Evolutionary conservation across 148 eudicot genomes (phyloP).

Genomic region (Heliosperma pusillum): DNA sequence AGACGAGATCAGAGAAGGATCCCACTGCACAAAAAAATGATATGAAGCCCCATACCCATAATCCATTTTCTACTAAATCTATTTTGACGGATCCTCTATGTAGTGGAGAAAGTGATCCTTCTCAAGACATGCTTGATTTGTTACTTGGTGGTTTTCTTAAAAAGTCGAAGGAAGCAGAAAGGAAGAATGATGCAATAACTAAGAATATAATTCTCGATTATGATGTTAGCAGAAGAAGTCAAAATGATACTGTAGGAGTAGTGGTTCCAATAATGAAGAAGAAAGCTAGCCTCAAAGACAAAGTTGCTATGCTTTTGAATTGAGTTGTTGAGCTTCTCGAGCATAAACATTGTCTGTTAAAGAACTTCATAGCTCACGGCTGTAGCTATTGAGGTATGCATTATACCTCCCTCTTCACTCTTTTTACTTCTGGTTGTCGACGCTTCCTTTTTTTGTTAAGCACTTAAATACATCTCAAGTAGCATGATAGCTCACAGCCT

Average conservation of each 20-base stretch:
- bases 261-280: constrained; percentile 41
- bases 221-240: constrained; percentile 30
- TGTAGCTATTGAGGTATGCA: constrained; percentile 27
- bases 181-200: constrained; percentile 25
- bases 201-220: constrained; percentile 20
- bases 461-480: too few relatives aligned
- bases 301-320: constrained; percentile 43
- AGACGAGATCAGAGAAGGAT: constrained; percentile 19
- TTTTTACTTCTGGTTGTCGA: too few relatives aligned
- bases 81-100: constrained; percentile 20
- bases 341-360: neutral
- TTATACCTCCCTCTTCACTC: too few relatives aligned
- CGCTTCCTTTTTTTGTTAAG: too few relatives aligned
- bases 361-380: too few relatives aligned
- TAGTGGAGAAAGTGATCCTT: constrained; percentile 34
- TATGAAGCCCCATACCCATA: constrained; percentile 17
- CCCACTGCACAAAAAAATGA: constrained; percentile 13
- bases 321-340: constrained; percentile 23
- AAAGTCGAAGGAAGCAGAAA: constrained; percentile 31
- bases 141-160: constrained; percentile 56
- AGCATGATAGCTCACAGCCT: too few relatives aligned
- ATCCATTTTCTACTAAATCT: constrained; percentile 22
- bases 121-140: constrained; percentile 64
- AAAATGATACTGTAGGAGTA: constrained; percentile 22
- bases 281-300: constrained; percentile 59